Percentiles rank a stretch among this genome's conserved stretches.
Conservation (phyloP, 1,139 yeast species). For the Hemisphaericaspora subhashii region DNA sequence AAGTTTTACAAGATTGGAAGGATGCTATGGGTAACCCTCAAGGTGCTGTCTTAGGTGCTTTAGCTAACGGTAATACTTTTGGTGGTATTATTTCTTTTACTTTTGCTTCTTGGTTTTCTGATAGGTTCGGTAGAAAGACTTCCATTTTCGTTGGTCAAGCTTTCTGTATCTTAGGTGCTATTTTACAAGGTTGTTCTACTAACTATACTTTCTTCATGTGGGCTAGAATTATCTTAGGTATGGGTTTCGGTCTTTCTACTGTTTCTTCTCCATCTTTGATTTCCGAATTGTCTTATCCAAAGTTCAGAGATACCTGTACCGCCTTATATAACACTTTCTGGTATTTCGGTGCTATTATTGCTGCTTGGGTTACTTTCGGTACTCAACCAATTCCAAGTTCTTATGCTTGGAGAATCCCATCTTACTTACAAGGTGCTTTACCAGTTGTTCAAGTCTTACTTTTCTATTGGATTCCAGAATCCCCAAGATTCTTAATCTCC, state of each 20-base stretch:
- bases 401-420: conserved; percentile 47
- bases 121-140: conserved; percentile 35
- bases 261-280: conserved; percentile 44
- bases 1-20: conserved; percentile 39
- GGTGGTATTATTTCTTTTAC: conserved; percentile 23
- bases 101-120: conserved; percentile 24
- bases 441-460: conserved; percentile 27
- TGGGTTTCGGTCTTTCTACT: conserved; percentile 37
- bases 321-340: conserved; percentile 50
- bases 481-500: conserved; percentile 45
- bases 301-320: conserved; percentile 47
- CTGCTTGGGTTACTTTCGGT: conserved; percentile 56
- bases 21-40: conserved; percentile 37
- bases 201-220: too few species aligned
- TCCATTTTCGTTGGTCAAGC: conserved; percentile 28
- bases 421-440: conserved; percentile 43
- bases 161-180: conserved; percentile 35
- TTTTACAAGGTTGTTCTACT: conserved; percentile 43
- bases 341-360: conserved; percentile 54
- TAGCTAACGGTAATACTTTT: conserved; percentile 34
- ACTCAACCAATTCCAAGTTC: conserved; percentile 30
- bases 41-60: conserved; percentile 47
- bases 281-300: conserved; percentile 47
- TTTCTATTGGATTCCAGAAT: conserved; percentile 44
- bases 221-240: conserved; percentile 43